Conservation (phyloP, 371 early-diverging fungal genomes). For the Circinella umbellata region DNA sequence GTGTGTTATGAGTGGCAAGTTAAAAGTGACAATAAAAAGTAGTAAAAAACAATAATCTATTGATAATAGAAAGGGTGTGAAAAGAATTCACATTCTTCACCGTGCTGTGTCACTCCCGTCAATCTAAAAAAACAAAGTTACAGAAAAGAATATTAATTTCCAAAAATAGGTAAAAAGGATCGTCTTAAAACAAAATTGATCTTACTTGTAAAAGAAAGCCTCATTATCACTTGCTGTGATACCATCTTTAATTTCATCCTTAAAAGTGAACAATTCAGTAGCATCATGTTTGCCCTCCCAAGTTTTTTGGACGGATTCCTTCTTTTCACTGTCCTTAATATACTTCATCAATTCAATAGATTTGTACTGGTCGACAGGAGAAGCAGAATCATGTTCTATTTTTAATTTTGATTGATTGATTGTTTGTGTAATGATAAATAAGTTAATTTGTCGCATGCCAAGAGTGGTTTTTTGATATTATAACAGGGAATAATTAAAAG, state of each 20-base stretch:
- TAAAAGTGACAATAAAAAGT: too few species aligned
- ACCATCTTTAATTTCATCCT: slow-evolving; percentile 17
- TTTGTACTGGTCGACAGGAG: slow-evolving; percentile 19
- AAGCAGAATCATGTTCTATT: slow-evolving; percentile 22
- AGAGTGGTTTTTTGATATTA: neutral
- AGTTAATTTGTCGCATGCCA: neutral
- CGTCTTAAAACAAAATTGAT: neutral
- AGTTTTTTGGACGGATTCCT: slow-evolving; percentile 19
- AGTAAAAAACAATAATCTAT: slow-evolving; percentile 1
- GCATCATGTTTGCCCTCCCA: slow-evolving; percentile 16
- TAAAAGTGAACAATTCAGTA: slow-evolving; percentile 19
- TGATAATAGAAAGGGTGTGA: slow-evolving; percentile 31
- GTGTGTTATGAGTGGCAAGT: too few species aligned
- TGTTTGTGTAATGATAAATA: neutral
- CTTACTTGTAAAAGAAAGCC: slow-evolving; percentile 33
- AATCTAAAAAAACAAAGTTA: slow-evolving; percentile 14
- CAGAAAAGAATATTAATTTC: neutral
- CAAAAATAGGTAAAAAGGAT: neutral
- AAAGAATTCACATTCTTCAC: slow-evolving; percentile 24
- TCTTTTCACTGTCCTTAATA: slow-evolving; percentile 10
- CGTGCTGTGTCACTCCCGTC: slow-evolving; percentile 17
- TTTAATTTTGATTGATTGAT: neutral
- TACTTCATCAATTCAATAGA: slow-evolving; percentile 19
- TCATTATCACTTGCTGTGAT: slow-evolving; percentile 1
- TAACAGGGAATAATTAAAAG: neutral